These are phyloP conservation scores for Serendipita indica DNA, from an alignment of 768 basidiomycete species.

Conservation along the genomic window DNA sequence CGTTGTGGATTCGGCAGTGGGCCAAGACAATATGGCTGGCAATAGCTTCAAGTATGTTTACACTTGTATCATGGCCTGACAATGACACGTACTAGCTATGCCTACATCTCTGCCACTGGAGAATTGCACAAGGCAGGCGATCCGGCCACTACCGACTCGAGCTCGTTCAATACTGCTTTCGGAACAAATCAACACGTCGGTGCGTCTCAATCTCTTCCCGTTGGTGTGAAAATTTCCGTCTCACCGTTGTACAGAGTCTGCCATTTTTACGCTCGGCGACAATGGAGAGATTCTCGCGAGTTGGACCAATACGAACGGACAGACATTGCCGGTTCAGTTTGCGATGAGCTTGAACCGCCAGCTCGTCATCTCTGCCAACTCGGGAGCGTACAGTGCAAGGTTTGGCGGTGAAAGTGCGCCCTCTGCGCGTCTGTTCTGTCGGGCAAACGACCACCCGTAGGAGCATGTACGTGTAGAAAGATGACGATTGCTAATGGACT, in stretches of 20 bases:
- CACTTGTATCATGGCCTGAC: neutral
- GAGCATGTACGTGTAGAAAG: too few relatives aligned
- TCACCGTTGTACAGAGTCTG: neutral
- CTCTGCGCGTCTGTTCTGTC: neutral
- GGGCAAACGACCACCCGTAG: too few relatives aligned
- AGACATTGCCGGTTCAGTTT: neutral
- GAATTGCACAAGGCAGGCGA: neutral
- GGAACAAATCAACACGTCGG: neutral
- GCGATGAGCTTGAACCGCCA: neutral
- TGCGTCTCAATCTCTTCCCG: neutral
- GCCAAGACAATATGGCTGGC: neutral
- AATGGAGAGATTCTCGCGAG: neutral
- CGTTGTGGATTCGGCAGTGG: neutral
- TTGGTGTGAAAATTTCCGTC: neutral
- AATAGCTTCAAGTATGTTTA: neutral
- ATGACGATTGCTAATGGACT: too few relatives aligned
- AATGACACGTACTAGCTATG: neutral
- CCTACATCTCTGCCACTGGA: neutral
- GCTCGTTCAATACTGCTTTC: neutral
- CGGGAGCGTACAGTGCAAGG: neutral
- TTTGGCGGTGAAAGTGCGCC: neutral
- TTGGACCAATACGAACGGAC: neutral
- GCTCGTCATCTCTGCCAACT: neutral
- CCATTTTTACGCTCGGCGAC: neutral
- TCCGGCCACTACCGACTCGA: neutral